A percentile compares a stretch with the other conserved stretches of the same genome.
Evolutionary conservation across 352 stramenopile genomes (phyloP).

Genomic region (Phytopythium vexans): DNA sequence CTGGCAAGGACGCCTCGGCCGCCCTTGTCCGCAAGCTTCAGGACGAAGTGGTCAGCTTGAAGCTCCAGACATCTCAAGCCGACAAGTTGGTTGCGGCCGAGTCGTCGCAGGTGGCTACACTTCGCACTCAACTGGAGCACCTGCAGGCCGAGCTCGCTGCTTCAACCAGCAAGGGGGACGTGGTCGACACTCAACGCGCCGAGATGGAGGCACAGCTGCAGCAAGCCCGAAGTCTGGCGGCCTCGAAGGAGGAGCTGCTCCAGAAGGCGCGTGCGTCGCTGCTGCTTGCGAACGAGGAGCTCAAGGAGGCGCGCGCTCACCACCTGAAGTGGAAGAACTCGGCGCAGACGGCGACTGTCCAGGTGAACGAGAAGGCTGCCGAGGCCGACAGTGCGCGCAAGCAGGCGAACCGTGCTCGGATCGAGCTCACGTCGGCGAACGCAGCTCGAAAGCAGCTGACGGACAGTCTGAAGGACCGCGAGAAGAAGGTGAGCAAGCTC

Average conservation of each 20-base stretch:
- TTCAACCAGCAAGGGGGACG: conserved; percentile 32
- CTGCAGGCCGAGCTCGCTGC: conserved; percentile 30
- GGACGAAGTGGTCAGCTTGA: conserved; percentile 43
- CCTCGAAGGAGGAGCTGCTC: conserved; percentile 58
- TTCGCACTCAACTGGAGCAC: conserved; percentile 28
- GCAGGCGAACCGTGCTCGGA: conserved; percentile 50
- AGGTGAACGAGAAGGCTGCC: conserved; percentile 61
- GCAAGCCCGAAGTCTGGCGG: conserved; percentile 29
- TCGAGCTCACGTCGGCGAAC: conserved; percentile 42
- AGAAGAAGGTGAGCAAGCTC: conserved; percentile 67
- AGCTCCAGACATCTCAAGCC: conserved; percentile 37
- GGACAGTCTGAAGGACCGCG: conserved; percentile 59
- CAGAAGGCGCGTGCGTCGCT: conserved; percentile 71
- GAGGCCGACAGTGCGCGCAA: conserved; percentile 67
- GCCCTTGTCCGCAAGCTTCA: conserved; percentile 41
- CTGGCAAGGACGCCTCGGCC: conserved; percentile 38
- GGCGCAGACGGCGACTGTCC: conserved; percentile 49
- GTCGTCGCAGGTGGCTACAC: conserved; percentile 27
- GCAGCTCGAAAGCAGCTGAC: conserved; percentile 43
- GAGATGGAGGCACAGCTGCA: conserved; percentile 35
- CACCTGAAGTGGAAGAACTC: conserved; percentile 75
- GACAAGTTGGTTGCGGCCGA: conserved; percentile 22
- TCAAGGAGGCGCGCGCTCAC: conserved; percentile 67
- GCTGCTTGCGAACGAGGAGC: conserved; percentile 68
- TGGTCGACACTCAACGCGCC: conserved; percentile 19